Evolutionary conservation across 345 rosid species (phyloP), one percentile per base, ranked within the genome.

Genomic region (Melaleuca quinquenervia): DNA sequence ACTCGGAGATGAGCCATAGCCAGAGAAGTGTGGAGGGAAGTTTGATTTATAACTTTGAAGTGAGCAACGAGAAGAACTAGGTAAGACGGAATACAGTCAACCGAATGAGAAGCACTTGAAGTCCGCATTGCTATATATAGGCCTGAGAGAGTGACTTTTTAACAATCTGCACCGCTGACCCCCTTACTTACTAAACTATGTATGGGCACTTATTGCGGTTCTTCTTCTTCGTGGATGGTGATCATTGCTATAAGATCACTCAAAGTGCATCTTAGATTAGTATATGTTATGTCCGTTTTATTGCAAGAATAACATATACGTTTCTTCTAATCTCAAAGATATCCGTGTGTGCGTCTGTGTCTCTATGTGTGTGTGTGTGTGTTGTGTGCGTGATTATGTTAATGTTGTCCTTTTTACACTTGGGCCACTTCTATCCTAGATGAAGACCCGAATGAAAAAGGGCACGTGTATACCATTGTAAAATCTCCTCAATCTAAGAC

Each of bases 1-100:
- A 82, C 13, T 11, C 3, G 84, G 32, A 58, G 51, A 75, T 84
- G 82, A 32, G 91, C 90, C 93, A 89, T 91, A 32, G 70, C 49
- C 20, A 27, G 18, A 51, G 54, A 55, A 26, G 84, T 55, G 60
- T 22, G 60, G 60, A 24, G n/a, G n/a, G n/a, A n/a, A n/a, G n/a
- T n/a, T n/a, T n/a, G n/a, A n/a, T n/a, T n/a, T n/a, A n/a, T n/a
- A n/a, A n/a, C n/a, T n/a, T n/a, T n/a, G n/a, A n/a, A n/a, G n/a
- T n/a, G n/a, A n/a, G n/a, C n/a, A n/a, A n/a, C n/a, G 60, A 24
- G 60, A 55, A 55, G 60, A 55, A 55, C 9, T 55, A 55, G 27
- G 60, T 55, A 55, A 55, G 60, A 4, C 27, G 6, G 60, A 55
- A 55, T 55, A 55, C 24, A 22, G 60, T 55, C 60, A 26, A 55